These are phyloP conservation scores for Pneumocystis wakefieldiae DNA, from an alignment of 1,139 yeast genomes.

Conservation along the genomic window DNA sequence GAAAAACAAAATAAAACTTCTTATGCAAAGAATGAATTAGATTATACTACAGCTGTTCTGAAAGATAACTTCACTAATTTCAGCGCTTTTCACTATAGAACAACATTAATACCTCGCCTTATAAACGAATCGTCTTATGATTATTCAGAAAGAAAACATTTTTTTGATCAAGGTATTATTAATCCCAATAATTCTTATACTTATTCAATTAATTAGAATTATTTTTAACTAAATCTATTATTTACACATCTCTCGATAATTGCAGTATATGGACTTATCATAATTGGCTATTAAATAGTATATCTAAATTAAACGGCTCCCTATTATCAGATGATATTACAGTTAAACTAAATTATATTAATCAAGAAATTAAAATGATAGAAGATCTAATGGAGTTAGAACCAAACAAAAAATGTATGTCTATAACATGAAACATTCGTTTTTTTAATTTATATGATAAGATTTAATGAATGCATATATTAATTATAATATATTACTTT, in stretches of 20 bases:
- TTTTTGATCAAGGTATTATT: conserved; percentile 1
- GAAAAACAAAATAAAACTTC: conserved; percentile 27
- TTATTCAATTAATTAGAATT: conserved; percentile 39
- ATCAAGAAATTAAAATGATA: conserved; percentile 22
- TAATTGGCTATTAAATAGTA: conserved; percentile 59
- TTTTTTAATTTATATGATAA: background rate
- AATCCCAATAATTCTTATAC: background rate
- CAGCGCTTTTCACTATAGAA: conserved; percentile 91
- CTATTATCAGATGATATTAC: conserved; percentile 15
- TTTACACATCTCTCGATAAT: conserved; percentile 86
- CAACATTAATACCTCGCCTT: conserved; percentile 47
- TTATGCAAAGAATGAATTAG: conserved; percentile 41
- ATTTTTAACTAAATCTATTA: conserved; percentile 60
- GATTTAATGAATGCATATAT: conserved; percentile 23
- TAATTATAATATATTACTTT: conserved; percentile 15
- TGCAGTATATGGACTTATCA: conserved; percentile 86
- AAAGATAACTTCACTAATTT: conserved; percentile 76
- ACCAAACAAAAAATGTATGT: conserved; percentile 26
- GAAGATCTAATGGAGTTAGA: conserved; percentile 27
- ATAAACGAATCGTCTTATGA: conserved; percentile 21
- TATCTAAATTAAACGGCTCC: conserved; percentile 29
- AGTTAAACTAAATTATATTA: conserved; percentile 17
- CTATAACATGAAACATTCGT: background rate
- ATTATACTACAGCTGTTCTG: conserved; percentile 64
- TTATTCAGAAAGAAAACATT: conserved; percentile 2